Evolutionary conservation across 495 filamentous ascomycete genomes (phyloP), one percentile per base, ranked within the genome.

Genomic region (Halenospora varia): DNA sequence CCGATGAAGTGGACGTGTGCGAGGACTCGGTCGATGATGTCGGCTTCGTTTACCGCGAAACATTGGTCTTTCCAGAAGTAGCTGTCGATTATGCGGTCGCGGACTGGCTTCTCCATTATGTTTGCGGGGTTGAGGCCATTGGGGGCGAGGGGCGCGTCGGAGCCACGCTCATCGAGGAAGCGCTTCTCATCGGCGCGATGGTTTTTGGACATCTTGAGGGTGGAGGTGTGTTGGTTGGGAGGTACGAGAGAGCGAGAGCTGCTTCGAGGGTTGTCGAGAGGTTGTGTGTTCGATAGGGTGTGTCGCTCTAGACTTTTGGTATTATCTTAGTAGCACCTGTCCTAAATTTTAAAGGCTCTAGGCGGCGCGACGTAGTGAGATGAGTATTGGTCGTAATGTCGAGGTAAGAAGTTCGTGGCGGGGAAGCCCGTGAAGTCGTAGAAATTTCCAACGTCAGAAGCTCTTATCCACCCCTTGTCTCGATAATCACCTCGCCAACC

Each of bases 41-140:
- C 62, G 77, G 77, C 89, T 53, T 91, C 90, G 73, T 97, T 97
- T 59, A 98, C 76, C 20, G 88, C 94, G 75, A 97, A 98, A 68
- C 92, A 95, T 71, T 96, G 92, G 70, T 97, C 95, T 72, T 97
- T 96, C 88, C 90, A 98, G 76, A 96, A 98, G 74, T 95, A 94
- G 61, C 83, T 88, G 59, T 96, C 89, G 55, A 89, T 84, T 71
- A 98, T 97, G 66, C 94, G 91, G 69, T 98, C 93, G 57, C 91
- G 88, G 56, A 96, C 89, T 13, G 90, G 85, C 68, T 92, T 94
- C 65, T 97, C 92, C 76, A 97, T 85, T 39, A 97, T 89, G 6
- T 87, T 88, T 6, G 88, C 86, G 0, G 92, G 92, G 73, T 96
- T 96, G 62, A 92, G 82, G 40, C 90, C 89, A 71, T 82, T 82